Conservation (phyloP, 768 basidiomycete genomes). For the Hebeloma cylindrosporum region DNA sequence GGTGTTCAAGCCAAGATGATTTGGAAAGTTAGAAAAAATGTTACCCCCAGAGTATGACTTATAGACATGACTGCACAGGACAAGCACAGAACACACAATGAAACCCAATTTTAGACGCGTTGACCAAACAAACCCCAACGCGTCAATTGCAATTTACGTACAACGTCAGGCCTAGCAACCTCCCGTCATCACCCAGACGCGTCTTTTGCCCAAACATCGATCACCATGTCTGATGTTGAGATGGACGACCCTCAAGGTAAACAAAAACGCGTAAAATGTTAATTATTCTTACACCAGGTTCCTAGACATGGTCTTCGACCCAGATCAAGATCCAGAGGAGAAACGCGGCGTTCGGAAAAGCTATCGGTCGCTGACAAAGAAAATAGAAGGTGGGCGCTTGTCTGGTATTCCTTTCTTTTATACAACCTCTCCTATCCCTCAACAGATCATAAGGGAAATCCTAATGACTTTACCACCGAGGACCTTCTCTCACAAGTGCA, state of each 20-base stretch:
- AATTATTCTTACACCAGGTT: neutral
- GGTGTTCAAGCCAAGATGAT: neutral
- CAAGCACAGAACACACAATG: neutral
- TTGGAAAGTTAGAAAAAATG: slow-evolving; percentile 2
- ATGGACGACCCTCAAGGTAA: slow-evolving; percentile 25
- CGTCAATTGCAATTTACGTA: slow-evolving; percentile 24
- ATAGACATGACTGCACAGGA: slow-evolving; percentile 12
- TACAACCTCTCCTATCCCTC: neutral
- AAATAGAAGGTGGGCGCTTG: slow-evolving; percentile 57
- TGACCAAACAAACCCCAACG: slow-evolving; percentile 39
- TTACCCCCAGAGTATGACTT: slow-evolving; percentile 23
- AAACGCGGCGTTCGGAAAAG: slow-evolving; percentile 71
- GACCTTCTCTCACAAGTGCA: slow-evolving; percentile 56
- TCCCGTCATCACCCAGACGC: neutral
- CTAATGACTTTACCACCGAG: slow-evolving; percentile 55
- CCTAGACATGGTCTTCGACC: slow-evolving; percentile 61
- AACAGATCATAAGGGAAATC: slow-evolving; percentile 48
- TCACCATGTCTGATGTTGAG: slow-evolving; percentile 32
- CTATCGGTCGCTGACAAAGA: slow-evolving; percentile 66
- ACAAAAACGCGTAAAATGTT: neutral
- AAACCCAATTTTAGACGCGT: slow-evolving; percentile 17
- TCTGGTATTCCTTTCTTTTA: neutral
- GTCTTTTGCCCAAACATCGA: neutral
- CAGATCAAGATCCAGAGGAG: slow-evolving; percentile 82
- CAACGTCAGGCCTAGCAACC: neutral